A percentile compares a stretch with the other conserved stretches of the same genome.
Conservation (phyloP, 2,329 filamentous ascomycete genomes). For the Aureobasidium sp. region DNA sequence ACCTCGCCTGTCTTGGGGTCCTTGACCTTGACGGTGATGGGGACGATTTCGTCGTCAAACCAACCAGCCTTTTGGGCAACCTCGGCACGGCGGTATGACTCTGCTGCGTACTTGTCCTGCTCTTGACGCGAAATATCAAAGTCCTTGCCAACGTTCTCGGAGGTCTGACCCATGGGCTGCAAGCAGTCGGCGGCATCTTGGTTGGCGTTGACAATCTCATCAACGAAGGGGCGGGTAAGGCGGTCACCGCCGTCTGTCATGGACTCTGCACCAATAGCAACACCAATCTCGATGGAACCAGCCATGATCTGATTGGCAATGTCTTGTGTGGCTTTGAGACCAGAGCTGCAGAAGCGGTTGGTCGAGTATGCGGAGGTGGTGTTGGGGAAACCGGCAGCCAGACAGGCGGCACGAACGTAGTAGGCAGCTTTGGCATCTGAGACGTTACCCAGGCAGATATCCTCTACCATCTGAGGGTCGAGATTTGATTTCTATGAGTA, state of each 20-base stretch:
- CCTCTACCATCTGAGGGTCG: constrained; percentile 39
- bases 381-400: constrained; percentile 90
- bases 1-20: constrained; percentile 73
- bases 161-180: constrained; percentile 97
- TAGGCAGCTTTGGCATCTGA: constrained; percentile 81
- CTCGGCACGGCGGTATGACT: constrained; percentile 84
- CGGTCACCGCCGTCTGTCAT: constrained; percentile 73
- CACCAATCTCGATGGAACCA: constrained; percentile 77
- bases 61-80: constrained; percentile 81
- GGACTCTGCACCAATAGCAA: constrained; percentile 81
- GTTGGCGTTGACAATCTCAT: constrained; percentile 61
- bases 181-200: constrained; percentile 80
- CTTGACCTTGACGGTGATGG: constrained; percentile 75
- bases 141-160: constrained; percentile 88
- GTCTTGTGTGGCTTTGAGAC: constrained; percentile 89
- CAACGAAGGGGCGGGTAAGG: constrained; percentile 67
- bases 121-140: constrained; percentile 73
- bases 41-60: constrained; percentile 91
- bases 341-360: constrained; percentile 96
- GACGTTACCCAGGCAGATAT: constrained; percentile 90
- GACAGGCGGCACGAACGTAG: constrained; percentile 78
- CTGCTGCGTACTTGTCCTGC: constrained; percentile 80
- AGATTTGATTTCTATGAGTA: constrained; percentile 22
- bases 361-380: constrained; percentile 73
- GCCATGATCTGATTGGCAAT: constrained; percentile 79